Percentiles rank a stretch among this genome's conserved stretches.
Conservation (phyloP, 257 asterid genomes). For the Gentiana macrophylla region DNA sequence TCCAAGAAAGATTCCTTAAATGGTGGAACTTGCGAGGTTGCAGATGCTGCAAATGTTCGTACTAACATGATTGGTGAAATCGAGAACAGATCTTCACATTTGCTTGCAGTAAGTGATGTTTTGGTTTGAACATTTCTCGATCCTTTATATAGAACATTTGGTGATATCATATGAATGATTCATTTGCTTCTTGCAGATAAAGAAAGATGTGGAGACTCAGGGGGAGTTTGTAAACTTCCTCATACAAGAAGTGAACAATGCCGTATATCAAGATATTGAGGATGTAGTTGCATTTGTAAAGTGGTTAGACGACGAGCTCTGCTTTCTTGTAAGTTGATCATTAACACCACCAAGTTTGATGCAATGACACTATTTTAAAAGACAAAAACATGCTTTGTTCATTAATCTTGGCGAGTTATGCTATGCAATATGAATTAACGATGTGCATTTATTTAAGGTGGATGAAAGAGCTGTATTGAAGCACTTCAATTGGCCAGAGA, state of each 20-base stretch:
- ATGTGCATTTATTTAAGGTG: slow-evolving; percentile 30
- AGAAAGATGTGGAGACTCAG: slow-evolving; percentile 90
- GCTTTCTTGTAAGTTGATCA: slow-evolving; percentile 60
- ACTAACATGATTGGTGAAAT: slow-evolving; percentile 92
- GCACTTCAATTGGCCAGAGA: slow-evolving; percentile 97
- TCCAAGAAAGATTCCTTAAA: slow-evolving; percentile 71
- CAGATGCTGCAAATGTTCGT: slow-evolving; percentile 66
- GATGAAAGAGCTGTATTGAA: slow-evolving; percentile 91
- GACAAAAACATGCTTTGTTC: too few species aligned
- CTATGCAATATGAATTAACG: background rate
- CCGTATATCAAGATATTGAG: slow-evolving; percentile 54
- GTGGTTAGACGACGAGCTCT: slow-evolving; percentile 95
- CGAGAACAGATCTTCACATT: slow-evolving; percentile 77
- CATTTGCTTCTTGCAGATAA: slow-evolving; percentile 36
- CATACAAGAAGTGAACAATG: slow-evolving; percentile 65
- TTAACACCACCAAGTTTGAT: background rate
- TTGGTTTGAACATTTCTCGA: too few species aligned
- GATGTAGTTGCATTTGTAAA: slow-evolving; percentile 78
- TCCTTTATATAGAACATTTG: too few species aligned
- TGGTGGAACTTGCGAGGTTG: slow-evolving; percentile 49
- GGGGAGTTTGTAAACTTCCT: slow-evolving; percentile 80
- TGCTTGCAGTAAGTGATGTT: slow-evolving; percentile 65
- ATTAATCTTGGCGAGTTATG: background rate
- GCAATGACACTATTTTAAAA: too few species aligned
- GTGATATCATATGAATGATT: background rate